A percentile compares a stretch with the other conserved stretches of the same genome.
These are phyloP conservation scores for Acacia concinna DNA, from an alignment of 331 rosid genomes.

Conservation along the genomic window DNA sequence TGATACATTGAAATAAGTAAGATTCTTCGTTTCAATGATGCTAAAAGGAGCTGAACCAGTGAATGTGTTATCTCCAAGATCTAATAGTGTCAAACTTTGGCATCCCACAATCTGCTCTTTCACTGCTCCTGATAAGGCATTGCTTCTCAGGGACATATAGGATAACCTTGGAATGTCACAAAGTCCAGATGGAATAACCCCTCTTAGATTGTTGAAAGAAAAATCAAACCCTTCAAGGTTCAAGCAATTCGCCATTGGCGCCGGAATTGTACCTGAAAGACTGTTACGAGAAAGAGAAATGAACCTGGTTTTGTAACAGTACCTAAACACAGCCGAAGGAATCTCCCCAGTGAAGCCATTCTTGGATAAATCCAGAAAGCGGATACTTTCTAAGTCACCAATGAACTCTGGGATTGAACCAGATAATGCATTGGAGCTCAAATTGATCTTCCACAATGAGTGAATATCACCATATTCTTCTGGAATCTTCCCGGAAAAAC, in stretches of 20 bases:
- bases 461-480: conserved; percentile 61
- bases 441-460: conserved; percentile 86
- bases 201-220: conserved; percentile 82
- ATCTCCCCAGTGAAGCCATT: conserved; percentile 79
- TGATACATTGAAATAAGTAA: conserved; percentile 72
- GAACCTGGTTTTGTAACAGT: conserved; percentile 75
- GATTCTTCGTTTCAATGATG: conserved; percentile 60
- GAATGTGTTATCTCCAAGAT: conserved; percentile 72
- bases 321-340: conserved; percentile 73
- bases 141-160: conserved; percentile 69
- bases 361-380: conserved; percentile 87
- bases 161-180: conserved; percentile 74
- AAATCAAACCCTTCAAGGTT: conserved; percentile 95
- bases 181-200: conserved; percentile 59
- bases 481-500: conserved; percentile 73
- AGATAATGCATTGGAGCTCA: conserved; percentile 80
- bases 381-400: conserved; percentile 75
- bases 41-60: conserved; percentile 68
- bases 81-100: conserved; percentile 67
- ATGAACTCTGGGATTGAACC: conserved; percentile 89
- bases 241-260: conserved; percentile 64
- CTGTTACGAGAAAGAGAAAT: conserved; percentile 76
- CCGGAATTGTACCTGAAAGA: conserved; percentile 72
- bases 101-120: conserved; percentile 53
- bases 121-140: conserved; percentile 71